Evolutionary conservation across 1,284 basidiomycete species (phyloP).

Genomic region (Papiliotrema terrestris): DNA sequence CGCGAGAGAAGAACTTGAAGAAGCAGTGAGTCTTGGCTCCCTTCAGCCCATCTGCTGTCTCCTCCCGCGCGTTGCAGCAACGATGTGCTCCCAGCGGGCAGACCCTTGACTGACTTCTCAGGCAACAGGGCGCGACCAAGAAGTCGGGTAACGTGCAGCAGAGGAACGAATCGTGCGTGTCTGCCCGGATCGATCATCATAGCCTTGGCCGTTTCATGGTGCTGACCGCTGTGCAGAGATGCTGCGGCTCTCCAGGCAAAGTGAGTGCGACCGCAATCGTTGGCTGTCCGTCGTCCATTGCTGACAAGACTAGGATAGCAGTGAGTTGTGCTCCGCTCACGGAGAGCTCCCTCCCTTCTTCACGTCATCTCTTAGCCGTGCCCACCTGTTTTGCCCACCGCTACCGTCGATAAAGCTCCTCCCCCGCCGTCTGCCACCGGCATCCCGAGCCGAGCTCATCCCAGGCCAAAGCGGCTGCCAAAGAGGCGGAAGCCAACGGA

Average conservation of each 20-base stretch:
- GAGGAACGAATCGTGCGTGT: conserved; percentile 15
- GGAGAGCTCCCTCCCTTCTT: too few species aligned
- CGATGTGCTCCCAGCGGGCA: not conserved
- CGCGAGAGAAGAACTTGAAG: not conserved
- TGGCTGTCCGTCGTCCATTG: too few species aligned
- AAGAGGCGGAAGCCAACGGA: conserved; percentile 16
- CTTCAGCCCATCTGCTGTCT: not conserved
- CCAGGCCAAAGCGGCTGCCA: conserved; percentile 12
- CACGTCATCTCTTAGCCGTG: too few species aligned
- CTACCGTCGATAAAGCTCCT: too few species aligned
- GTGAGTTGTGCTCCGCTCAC: conserved; percentile 1
- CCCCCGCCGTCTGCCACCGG: too few species aligned
- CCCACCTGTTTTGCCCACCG: too few species aligned
- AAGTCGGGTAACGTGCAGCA: conserved; percentile 6
- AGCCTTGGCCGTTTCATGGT: too few species aligned
- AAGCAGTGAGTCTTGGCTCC: conserved; percentile 1
- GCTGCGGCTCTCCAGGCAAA: conserved; percentile 22
- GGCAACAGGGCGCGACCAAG: conserved; percentile 2
- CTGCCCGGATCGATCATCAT: not conserved
- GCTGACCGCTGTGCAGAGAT: conserved; percentile 5
- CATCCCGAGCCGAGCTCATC: not conserved
- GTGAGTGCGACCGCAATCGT: conserved; percentile 15
- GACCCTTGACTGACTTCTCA: not conserved
- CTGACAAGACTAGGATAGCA: conserved; percentile 12
- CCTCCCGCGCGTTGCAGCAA: not conserved